Evolutionary conservation across 768 basidiomycete genomes (phyloP).

Genomic region (Mycena pura): DNA sequence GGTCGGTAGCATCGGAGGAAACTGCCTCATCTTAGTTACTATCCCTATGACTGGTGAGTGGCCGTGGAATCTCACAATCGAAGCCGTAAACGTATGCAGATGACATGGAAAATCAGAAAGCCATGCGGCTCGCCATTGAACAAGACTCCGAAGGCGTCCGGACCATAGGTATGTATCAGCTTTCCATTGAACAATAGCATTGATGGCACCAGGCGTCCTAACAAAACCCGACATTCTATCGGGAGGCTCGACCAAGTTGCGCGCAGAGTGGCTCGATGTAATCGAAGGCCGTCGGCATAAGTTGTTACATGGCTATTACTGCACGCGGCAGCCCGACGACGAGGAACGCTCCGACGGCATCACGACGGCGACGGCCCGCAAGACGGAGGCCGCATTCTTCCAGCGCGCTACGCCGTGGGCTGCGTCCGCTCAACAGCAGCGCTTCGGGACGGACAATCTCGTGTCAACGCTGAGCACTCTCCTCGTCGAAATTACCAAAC

Average conservation of each 20-base stretch:
- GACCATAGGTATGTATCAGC: conserved; percentile 50
- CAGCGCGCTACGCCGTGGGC: conserved; percentile 41
- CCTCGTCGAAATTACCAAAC: conserved; percentile 41
- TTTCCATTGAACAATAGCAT: not conserved
- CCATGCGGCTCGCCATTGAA: conserved; percentile 51
- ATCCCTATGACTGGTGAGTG: conserved; percentile 57
- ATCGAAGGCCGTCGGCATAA: conserved; percentile 45
- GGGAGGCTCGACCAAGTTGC: conserved; percentile 40
- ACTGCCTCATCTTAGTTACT: conserved; percentile 60
- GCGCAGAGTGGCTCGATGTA: conserved; percentile 49
- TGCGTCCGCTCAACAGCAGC: conserved; percentile 25
- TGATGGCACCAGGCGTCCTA: conserved; percentile 40
- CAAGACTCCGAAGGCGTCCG: conserved; percentile 53
- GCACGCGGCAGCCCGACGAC: conserved; percentile 50
- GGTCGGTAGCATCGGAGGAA: conserved; percentile 51
- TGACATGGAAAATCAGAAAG: conserved; percentile 66
- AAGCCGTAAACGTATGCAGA: conserved; percentile 37
- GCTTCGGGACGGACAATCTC: conserved; percentile 45
- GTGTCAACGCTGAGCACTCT: conserved; percentile 41
- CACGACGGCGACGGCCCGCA: conserved; percentile 37
- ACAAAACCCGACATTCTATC: conserved; percentile 61
- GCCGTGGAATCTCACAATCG: not conserved
- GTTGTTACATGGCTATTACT: conserved; percentile 51
- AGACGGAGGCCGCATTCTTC: conserved; percentile 44
- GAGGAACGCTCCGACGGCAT: conserved; percentile 38